phyloP scores from a whole-genome alignment of 2,329 filamentous ascomycete genomes.

The Hymenoscyphus occultus region DNA sequence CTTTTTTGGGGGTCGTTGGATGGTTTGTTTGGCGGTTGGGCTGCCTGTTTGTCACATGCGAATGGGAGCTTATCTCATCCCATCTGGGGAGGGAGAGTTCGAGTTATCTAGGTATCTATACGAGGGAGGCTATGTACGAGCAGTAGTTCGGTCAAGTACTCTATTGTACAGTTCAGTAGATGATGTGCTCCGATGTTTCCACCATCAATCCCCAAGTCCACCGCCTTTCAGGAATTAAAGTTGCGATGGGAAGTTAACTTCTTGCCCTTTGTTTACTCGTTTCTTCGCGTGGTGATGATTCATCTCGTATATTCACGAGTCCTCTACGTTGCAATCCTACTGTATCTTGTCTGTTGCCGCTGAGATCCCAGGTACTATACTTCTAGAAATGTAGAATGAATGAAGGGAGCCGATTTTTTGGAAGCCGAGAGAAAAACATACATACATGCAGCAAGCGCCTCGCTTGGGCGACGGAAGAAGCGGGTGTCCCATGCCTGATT shows the following conservation, averaged over 20 bases:
- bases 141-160: not conserved
- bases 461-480: not conserved
- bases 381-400: not conserved
- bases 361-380: not conserved
- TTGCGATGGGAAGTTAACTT: not conserved
- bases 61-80: not conserved
- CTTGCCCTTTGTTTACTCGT: not conserved
- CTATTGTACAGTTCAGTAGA: too few relatives aligned
- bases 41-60: not conserved
- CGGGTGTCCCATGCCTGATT: not conserved
- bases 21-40: too few relatives aligned
- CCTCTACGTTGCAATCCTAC: not conserved
- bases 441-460: constrained; percentile 4
- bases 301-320: not conserved
- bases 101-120: not conserved
- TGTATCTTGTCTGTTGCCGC: not conserved
- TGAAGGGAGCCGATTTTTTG: not conserved
- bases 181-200: not conserved
- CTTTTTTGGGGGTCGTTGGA: too few relatives aligned
- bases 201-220: not conserved
- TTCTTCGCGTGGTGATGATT: too few relatives aligned
- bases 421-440: not conserved
- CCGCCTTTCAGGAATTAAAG: not conserved
- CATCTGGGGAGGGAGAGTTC: not conserved
- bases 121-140: not conserved